These are phyloP conservation scores for Ascochyta pisi DNA, from an alignment of 2,329 filamentous ascomycete genomes.

Conservation along the genomic window DNA sequence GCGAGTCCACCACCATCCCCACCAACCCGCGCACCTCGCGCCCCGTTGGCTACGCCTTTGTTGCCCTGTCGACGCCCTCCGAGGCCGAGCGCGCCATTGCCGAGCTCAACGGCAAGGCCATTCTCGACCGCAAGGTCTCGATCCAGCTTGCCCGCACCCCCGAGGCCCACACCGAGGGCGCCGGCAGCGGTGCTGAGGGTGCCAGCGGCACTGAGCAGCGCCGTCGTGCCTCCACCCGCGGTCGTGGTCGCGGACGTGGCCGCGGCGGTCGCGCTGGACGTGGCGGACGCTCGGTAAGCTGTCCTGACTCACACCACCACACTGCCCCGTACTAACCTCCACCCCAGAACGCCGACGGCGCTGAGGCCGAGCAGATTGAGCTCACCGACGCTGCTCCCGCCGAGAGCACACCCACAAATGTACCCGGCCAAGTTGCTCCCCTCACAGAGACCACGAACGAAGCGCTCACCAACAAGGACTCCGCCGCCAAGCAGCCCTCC, in stretches of 20 bases:
- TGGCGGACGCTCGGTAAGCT: constrained; percentile 73
- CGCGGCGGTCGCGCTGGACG: constrained; percentile 66
- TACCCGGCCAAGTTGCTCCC: constrained; percentile 59
- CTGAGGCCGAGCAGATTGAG: constrained; percentile 53
- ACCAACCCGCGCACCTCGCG: constrained; percentile 99
- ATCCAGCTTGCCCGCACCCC: constrained; percentile 98
- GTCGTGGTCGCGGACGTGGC: constrained; percentile 64
- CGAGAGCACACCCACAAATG: constrained; percentile 55
- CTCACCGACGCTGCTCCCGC: constrained; percentile 56
- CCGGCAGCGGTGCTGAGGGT: constrained; percentile 75
- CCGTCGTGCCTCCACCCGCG: constrained; percentile 63
- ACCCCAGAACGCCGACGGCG: constrained; percentile 52
- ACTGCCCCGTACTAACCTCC: constrained; percentile 1
- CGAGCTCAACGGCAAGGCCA: constrained; percentile 96
- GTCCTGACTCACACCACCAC: constrained; percentile 22
- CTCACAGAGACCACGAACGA: constrained; percentile 61
- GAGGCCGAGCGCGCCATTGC: constrained; percentile 96
- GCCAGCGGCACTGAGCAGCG: constrained; percentile 69
- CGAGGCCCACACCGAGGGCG: constrained; percentile 79
- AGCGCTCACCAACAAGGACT: constrained; percentile 59
- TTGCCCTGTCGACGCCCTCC: constrained; percentile 91
- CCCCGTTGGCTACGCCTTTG: constrained; percentile 98
- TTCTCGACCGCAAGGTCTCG: constrained; percentile 98
- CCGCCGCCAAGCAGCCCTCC: constrained; percentile 55
- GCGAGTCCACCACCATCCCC: constrained; percentile 98